Percentiles rank a stretch among this genome's conserved stretches.
Conservation (phyloP, 1,139 yeast species). For the Kodamaea sp. region DNA sequence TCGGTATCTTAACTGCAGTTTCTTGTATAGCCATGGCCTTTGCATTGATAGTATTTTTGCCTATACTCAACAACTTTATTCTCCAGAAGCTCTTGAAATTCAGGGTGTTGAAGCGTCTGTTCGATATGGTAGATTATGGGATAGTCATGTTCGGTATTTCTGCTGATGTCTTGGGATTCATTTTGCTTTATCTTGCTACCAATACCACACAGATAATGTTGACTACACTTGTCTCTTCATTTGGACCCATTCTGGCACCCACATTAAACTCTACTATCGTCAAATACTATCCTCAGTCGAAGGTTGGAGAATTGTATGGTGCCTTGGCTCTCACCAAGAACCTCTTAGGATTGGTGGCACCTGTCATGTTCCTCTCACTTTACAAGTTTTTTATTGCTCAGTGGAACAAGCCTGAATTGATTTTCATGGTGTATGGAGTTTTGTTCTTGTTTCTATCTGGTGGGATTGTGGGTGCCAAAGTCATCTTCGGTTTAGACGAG, state of each 20-base stretch:
- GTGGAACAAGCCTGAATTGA: constrained; percentile 9
- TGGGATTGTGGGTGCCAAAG: too few species aligned
- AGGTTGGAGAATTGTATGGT: constrained; percentile 56
- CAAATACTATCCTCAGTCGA: constrained; percentile 49
- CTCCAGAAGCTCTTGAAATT: constrained; percentile 29
- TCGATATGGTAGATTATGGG: constrained; percentile 44
- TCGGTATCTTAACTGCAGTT: constrained; percentile 61
- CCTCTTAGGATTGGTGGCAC: constrained; percentile 38
- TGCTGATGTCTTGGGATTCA: constrained; percentile 46
- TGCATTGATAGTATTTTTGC: constrained; percentile 34
- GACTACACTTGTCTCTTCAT: constrained; percentile 35
- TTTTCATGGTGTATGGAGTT: constrained; percentile 10
- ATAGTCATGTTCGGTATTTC: constrained; percentile 30
- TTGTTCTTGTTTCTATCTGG: too few species aligned
- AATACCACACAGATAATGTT: constrained; percentile 10
- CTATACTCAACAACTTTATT: constrained; percentile 29
- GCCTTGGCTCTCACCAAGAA: constrained; percentile 50
- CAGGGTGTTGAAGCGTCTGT: constrained; percentile 33
- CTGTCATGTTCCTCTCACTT: constrained; percentile 38
- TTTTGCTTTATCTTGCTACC: constrained; percentile 18
- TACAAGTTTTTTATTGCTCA: constrained; percentile 25
- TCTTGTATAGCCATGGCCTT: constrained; percentile 48
- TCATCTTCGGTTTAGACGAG: too few species aligned
- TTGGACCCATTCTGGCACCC: constrained; percentile 49
- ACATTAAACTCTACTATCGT: constrained; percentile 50